Conservation (phyloP, 441 rosid genomes). For the Cnidoscolus chayamansa region DNA sequence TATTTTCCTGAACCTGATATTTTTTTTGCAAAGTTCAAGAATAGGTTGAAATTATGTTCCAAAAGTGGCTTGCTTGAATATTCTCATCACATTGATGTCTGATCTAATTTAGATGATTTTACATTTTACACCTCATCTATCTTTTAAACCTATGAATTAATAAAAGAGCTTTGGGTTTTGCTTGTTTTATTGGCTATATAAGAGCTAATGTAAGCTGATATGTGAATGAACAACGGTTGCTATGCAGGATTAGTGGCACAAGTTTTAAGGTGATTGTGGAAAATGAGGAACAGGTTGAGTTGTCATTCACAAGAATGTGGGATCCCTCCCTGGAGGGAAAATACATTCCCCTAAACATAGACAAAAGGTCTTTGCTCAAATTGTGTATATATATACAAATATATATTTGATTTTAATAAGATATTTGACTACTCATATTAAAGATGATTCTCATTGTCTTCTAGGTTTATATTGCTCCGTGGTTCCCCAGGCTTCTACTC, state of each 20-base stretch:
- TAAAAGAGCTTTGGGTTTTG: conserved; percentile 39
- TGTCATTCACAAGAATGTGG: conserved; percentile 79
- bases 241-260: conserved; percentile 72
- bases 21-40: background rate
- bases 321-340: conserved; percentile 47
- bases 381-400: background rate
- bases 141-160: conserved; percentile 18
- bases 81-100: background rate
- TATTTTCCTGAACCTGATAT: background rate
- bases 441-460: conserved; percentile 4
- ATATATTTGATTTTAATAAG: background rate
- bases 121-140: too few relatives aligned
- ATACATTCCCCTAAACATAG: conserved; percentile 71
- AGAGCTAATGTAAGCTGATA: conserved; percentile 15
- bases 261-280: conserved; percentile 56
- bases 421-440: conserved; percentile 14
- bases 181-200: conserved; percentile 8
- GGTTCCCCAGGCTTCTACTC: conserved; percentile 69
- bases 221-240: conserved; percentile 26
- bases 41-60: conserved; percentile 3
- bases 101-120: conserved; percentile 1
- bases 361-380: conserved; percentile 56
- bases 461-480: conserved; percentile 67
- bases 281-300: conserved; percentile 69
- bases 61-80: background rate